Percentiles rank a stretch among this genome's conserved stretches.
These are phyloP conservation scores for Verticillium albo-atrum DNA, from an alignment of 2,329 filamentous ascomycete species.

Conservation along the genomic window DNA sequence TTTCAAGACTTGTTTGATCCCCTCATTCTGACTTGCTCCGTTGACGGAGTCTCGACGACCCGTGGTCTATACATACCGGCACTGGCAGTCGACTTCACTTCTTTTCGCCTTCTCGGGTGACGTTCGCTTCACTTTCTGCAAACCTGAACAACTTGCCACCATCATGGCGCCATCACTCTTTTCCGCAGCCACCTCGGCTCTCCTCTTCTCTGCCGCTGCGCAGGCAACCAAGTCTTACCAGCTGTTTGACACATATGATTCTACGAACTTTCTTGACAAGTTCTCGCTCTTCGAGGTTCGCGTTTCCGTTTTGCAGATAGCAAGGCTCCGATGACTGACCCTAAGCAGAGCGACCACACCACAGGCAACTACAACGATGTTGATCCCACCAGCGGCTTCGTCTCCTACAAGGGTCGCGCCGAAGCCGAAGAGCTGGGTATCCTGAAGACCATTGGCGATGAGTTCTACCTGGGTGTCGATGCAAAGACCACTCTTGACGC, in stretches of 20 bases:
- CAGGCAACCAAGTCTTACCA: conserved; percentile 8
- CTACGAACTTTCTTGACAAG: conserved; percentile 42
- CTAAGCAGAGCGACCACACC: conserved; percentile 10
- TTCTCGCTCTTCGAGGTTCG: conserved; percentile 37
- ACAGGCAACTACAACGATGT: conserved; percentile 14
- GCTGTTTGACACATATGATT: conserved; percentile 11
- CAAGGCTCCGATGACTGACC: neutral
- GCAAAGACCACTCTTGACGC: conserved; percentile 16
- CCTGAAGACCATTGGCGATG: conserved; percentile 22
- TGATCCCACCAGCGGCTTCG: conserved; percentile 64
- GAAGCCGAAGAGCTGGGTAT: conserved; percentile 31
- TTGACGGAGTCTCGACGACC: conserved; percentile 1
- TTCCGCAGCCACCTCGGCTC: conserved; percentile 10
- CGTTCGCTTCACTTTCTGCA: neutral
- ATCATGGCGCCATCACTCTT: conserved; percentile 12
- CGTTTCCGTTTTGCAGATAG: neutral
- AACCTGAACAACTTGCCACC: neutral
- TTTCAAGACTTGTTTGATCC: neutral
- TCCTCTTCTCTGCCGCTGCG: conserved; percentile 6
- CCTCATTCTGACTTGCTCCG: neutral
- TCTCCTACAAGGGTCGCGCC: conserved; percentile 42
- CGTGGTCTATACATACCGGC: neutral
- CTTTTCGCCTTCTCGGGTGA: neutral
- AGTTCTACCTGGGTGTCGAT: conserved; percentile 37
- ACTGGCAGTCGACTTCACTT: neutral